Percentiles rank a stretch among this genome's conserved stretches.
phyloP scores from a whole-genome alignment of 73 alveolate species.

The Paramecium octaurelia region DNA sequence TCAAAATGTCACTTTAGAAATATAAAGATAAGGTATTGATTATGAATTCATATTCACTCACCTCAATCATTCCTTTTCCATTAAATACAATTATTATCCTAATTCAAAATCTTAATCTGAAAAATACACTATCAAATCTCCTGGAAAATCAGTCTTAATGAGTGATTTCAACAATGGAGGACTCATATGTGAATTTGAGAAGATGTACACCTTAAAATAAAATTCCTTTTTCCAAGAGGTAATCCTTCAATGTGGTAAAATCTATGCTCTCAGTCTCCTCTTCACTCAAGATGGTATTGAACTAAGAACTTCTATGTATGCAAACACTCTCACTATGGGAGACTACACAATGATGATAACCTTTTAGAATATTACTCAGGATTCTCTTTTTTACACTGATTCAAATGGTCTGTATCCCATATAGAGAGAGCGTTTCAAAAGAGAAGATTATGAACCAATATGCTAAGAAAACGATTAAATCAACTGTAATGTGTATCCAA shows the following conservation, averaged over 20 bases:
- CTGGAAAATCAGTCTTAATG: neutral
- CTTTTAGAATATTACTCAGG: neutral
- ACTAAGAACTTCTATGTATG: neutral
- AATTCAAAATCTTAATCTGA: neutral
- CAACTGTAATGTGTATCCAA: neutral
- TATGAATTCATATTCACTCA: constrained; percentile 25
- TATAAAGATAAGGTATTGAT: constrained; percentile 30
- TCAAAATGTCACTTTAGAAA: neutral
- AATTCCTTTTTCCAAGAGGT: neutral
- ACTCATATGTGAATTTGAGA: neutral
- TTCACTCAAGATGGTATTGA: neutral
- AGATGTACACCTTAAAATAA: neutral
- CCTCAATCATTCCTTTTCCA: neutral
- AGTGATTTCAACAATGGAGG: constrained; percentile 20
- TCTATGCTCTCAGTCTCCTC: neutral
- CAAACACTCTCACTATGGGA: neutral
- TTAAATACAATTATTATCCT: constrained; percentile 1
- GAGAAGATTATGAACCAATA: constrained; percentile 31
- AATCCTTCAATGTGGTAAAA: constrained; percentile 18
- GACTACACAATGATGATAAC: neutral
- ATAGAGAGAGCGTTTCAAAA: neutral
- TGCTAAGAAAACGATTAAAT: neutral
- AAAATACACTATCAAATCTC: neutral
- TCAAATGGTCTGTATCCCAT: constrained; percentile 16
- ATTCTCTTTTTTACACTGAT: neutral